Percentiles rank a stretch among this genome's conserved stretches.
These are phyloP conservation scores for Eucalyptus fibrosa DNA, from an alignment of 345 rosid species.

Conservation along the genomic window DNA sequence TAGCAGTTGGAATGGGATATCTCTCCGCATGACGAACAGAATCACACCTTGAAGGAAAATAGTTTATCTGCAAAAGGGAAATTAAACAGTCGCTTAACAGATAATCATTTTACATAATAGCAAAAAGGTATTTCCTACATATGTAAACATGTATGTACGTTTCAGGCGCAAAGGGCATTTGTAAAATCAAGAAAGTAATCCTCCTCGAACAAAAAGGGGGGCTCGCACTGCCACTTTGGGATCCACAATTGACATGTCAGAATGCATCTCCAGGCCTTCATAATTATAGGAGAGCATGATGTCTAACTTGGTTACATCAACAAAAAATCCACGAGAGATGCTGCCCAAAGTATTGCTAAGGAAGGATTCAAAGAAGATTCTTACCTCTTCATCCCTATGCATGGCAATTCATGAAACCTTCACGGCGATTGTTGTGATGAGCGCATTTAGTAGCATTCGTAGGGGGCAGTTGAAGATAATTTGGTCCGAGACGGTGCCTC, in stretches of 20 bases:
- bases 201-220: background rate
- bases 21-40: slow-evolving; percentile 63
- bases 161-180: background rate
- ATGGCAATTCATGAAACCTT: slow-evolving; percentile 78
- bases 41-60: slow-evolving; percentile 87
- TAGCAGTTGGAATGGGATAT: slow-evolving; percentile 37
- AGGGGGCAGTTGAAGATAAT: too few species aligned
- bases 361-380: background rate
- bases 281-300: background rate
- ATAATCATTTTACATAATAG: background rate
- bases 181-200: background rate
- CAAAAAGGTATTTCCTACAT: background rate
- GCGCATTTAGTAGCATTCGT: slow-evolving; percentile 39
- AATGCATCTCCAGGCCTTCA: background rate
- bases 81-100: background rate
- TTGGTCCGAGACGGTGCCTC: too few species aligned
- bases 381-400: slow-evolving; percentile 95
- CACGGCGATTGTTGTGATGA: slow-evolving; percentile 91
- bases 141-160: background rate
- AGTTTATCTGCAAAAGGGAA: slow-evolving; percentile 47
- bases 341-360: background rate
- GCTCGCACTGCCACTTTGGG: background rate
- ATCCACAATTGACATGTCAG: background rate
- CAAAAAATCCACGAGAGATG: background rate
- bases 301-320: background rate